phyloP scores from a whole-genome alignment of 345 rosid genomes.

The Sonneratia caseolaris region DNA sequence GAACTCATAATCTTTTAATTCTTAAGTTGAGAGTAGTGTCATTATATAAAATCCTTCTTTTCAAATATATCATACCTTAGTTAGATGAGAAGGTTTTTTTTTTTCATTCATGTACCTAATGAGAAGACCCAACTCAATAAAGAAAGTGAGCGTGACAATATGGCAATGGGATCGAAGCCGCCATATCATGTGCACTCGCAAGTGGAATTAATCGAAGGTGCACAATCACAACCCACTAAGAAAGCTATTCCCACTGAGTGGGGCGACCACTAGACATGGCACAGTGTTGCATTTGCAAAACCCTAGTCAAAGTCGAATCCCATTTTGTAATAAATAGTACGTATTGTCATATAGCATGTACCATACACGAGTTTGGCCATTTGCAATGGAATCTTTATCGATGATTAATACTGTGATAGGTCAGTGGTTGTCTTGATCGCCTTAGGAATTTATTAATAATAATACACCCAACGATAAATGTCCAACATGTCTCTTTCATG shows the following conservation, averaged over 20 bases:
- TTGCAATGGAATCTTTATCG: neutral
- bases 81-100: too few species aligned
- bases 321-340: too few species aligned
- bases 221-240: neutral
- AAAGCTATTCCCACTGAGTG: neutral
- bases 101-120: neutral
- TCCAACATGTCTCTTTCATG: neutral
- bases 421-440: neutral
- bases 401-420: neutral
- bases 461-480: neutral
- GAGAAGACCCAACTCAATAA: neutral
- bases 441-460: neutral
- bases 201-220: neutral
- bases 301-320: neutral
- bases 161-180: neutral
- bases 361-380: neutral
- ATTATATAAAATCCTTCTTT: too few species aligned
- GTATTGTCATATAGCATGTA: too few species aligned
- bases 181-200: neutral
- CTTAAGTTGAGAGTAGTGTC: too few species aligned
- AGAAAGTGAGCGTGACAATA: neutral
- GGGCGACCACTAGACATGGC: neutral
- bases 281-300: neutral
- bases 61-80: too few species aligned
- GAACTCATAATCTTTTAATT: too few species aligned